Conservation (phyloP, 192 early-diverging fungal genomes). For the Pecoramyces ruminantium region DNA sequence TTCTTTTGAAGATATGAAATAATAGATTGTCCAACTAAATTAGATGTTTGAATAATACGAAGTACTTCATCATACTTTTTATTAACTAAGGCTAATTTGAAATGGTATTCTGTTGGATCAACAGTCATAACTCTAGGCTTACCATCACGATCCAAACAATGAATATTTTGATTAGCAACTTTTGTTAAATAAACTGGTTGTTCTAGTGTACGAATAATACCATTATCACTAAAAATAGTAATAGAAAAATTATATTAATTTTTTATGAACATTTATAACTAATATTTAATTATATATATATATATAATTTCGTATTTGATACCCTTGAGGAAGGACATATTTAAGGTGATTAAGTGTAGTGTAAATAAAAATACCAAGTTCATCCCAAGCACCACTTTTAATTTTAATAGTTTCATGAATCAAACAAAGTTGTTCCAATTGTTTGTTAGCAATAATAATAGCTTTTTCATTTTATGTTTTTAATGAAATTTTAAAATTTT, state of each 20-base stretch:
- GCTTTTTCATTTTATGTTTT: constrained; percentile 15
- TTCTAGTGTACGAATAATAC: constrained; percentile 91
- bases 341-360: constrained; percentile 98
- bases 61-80: constrained; percentile 93
- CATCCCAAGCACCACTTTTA: constrained; percentile 95
- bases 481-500: no score
- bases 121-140: constrained; percentile 72
- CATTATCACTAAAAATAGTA: constrained; percentile 85
- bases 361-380: constrained; percentile 78
- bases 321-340: constrained; percentile 85
- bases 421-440: constrained; percentile 68
- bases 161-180: constrained; percentile 69
- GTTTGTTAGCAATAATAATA: constrained; percentile 73
- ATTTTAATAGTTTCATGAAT: constrained; percentile 96
- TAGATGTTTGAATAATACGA: constrained; percentile 86
- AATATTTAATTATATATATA: no score
- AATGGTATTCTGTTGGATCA: constrained; percentile 96
- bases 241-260: no score
- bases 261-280: no score
- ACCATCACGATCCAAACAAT: constrained; percentile 79
- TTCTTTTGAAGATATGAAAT: constrained; percentile 99
- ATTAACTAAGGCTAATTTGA: constrained; percentile 83
- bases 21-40: constrained; percentile 94
- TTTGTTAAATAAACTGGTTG: constrained; percentile 84
- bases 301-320: no score